Conservation (phyloP, 1,139 yeast genomes). For the Nakaseomyces uthaithaninus region DNA sequence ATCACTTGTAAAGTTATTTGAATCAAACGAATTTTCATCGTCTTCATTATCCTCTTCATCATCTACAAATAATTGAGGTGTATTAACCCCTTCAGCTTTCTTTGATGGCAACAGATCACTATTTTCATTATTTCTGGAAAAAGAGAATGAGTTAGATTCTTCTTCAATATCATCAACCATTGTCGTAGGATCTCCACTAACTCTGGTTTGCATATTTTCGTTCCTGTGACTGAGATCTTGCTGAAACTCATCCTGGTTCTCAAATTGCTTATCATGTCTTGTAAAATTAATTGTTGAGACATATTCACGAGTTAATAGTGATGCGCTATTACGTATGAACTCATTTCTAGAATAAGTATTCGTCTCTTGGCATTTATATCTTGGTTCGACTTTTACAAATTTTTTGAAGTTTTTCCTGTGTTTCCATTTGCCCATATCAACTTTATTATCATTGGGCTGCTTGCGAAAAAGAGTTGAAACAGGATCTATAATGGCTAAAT, state of each 20-base stretch:
- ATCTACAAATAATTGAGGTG: slow-evolving; percentile 1
- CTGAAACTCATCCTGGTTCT: not conserved
- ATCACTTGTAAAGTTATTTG: not conserved
- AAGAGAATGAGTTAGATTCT: slow-evolving; percentile 4
- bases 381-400: slow-evolving; percentile 31
- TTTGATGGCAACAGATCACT: not conserved
- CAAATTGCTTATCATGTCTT: not conserved
- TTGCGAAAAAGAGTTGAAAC: slow-evolving; percentile 9
- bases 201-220: too few species aligned
- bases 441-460: not conserved
- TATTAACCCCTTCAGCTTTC: slow-evolving; percentile 2
- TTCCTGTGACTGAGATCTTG: not conserved
- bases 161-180: not conserved
- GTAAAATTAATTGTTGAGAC: slow-evolving; percentile 11
- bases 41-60: slow-evolving; percentile 4
- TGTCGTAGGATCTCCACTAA: too few species aligned
- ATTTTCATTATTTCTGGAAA: slow-evolving; percentile 1
- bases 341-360: slow-evolving; percentile 2
- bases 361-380: slow-evolving; percentile 5
- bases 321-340: slow-evolving; percentile 16
- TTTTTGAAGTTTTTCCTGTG: slow-evolving; percentile 34
- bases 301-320: slow-evolving; percentile 25
- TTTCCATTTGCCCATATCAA: slow-evolving; percentile 22
- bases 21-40: not conserved
- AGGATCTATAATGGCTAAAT: slow-evolving; percentile 31